Evolutionary conservation across 2,329 filamentous ascomycete species (phyloP), one percentile per base, ranked within the genome.

Genomic region (Aspergillus piperis): DNA sequence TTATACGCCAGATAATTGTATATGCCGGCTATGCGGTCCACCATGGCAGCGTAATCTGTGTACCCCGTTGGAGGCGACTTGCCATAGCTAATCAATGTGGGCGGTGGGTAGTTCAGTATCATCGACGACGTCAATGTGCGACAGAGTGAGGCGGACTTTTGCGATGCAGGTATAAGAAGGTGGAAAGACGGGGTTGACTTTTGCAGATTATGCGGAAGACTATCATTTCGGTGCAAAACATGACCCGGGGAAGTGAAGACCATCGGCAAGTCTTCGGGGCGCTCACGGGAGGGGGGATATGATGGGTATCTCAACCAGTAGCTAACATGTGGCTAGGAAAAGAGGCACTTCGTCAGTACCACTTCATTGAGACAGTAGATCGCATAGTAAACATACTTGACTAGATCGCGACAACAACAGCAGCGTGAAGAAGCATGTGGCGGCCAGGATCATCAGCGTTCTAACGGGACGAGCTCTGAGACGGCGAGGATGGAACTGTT

Each of bases 91-190:
- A 86, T 75, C 30, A 86, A 68, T 1, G 82, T 85, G 6, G 85
- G 83, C 13, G 84, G 81, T 8, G 86, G 85, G 57, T 86, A 88
- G 61, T 83, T 80, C 41, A 86, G 74, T n/a, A 86, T 77, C 72
- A 85, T 84, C 1, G 83, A 81, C 1, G 84, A 85, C 11, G 86
- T 74, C 11, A 86, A 68, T 1, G 83, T 82, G 64, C 83, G 84
- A 76, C 85, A 88, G 42, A 87, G 78, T n/a, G 80, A 77, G 17
- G 78, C 65, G 38, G 80, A 81, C 44, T 78, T 77, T n/a, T 76
- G 74, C 39, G 77, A 75, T 5, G 82, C 78, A 5, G 82, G 81
- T 51, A 87, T 76, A 27, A 87, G 70, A 39, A 88, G 78, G 69
- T 87, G 85, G 62, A 88, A 84, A 50, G 73, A 75, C 0, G 75